Percentiles rank a stretch among this genome's conserved stretches.
phyloP scores from a whole-genome alignment of 2,329 filamentous ascomycete species.

The Trichophyton verrucosum region DNA sequence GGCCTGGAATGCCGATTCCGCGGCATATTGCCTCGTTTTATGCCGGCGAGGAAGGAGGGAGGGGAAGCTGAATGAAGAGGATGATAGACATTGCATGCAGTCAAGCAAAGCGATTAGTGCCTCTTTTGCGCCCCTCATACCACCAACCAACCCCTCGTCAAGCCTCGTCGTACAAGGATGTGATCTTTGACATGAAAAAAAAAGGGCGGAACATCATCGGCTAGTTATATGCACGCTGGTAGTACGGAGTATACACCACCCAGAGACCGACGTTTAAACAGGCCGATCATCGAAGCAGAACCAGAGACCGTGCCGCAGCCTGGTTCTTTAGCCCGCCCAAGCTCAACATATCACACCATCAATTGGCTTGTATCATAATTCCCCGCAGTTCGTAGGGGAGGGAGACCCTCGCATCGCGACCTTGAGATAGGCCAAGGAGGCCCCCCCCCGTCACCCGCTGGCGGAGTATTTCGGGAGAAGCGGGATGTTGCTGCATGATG shows the following conservation, averaged over 20 bases:
- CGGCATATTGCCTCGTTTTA: not conserved
- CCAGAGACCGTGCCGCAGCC: not conserved
- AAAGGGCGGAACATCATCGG: not conserved
- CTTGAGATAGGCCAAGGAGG: not conserved
- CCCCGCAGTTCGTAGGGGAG: not conserved
- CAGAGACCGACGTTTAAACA: not conserved
- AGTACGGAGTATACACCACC: too few relatives aligned
- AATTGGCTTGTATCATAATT: not conserved
- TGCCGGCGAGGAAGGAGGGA: not conserved
- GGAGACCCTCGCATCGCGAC: not conserved
- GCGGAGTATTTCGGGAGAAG: not conserved
- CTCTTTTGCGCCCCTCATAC: not conserved
- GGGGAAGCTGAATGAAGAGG: not conserved
- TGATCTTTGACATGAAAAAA: not conserved
- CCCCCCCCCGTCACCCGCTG: not conserved
- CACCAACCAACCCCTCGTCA: not conserved
- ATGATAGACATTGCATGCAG: not conserved
- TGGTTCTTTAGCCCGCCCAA: not conserved
- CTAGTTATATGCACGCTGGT: not conserved
- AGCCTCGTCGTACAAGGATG: not conserved
- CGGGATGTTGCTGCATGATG: not conserved
- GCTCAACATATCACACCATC: not conserved
- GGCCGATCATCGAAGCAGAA: not conserved
- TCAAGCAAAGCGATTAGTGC: not conserved
- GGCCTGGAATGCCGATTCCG: not conserved